These are phyloP conservation scores for Gastrolobium bilobum DNA, from an alignment of 306 rosid genomes.

Conservation along the genomic window DNA sequence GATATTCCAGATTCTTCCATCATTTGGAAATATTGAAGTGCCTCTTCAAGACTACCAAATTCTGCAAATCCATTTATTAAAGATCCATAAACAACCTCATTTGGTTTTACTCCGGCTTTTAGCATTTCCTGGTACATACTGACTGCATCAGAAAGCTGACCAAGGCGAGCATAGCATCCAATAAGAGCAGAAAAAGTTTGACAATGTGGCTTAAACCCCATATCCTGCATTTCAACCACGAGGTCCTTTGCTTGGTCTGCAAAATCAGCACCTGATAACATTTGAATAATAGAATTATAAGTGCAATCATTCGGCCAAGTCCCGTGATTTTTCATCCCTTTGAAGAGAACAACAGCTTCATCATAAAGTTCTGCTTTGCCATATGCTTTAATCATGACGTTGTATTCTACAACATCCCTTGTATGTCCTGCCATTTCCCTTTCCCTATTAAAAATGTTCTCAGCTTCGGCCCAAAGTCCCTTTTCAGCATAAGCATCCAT, in stretches of 20 bases:
- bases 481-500: conserved; percentile 87
- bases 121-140: conserved; percentile 67
- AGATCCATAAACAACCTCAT: conserved; percentile 84
- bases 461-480: conserved; percentile 86
- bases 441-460: conserved; percentile 66
- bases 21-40: conserved; percentile 62
- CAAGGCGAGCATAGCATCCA: conserved; percentile 77
- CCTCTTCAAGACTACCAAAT: conserved; percentile 75
- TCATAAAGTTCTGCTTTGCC: conserved; percentile 81
- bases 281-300: conserved; percentile 85
- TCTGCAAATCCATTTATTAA: conserved; percentile 93
- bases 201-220: conserved; percentile 73
- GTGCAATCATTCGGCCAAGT: conserved; percentile 82
- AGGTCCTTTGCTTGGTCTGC: conserved; percentile 76
- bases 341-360: conserved; percentile 75
- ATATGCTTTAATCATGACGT: conserved; percentile 90
- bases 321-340: conserved; percentile 81
- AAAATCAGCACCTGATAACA: conserved; percentile 82
- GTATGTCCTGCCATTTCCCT: conserved; percentile 57
- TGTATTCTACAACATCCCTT: conserved; percentile 76
- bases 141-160: conserved; percentile 78
- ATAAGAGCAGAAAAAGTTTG: conserved; percentile 82
- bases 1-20: conserved; percentile 80
- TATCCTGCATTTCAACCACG: conserved; percentile 73
- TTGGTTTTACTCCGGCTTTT: conserved; percentile 67